Evolutionary conservation across 1,139 yeast genomes (phyloP), one percentile per base, ranked within the genome.

Genomic region (Blastobotrys ciferrii): DNA sequence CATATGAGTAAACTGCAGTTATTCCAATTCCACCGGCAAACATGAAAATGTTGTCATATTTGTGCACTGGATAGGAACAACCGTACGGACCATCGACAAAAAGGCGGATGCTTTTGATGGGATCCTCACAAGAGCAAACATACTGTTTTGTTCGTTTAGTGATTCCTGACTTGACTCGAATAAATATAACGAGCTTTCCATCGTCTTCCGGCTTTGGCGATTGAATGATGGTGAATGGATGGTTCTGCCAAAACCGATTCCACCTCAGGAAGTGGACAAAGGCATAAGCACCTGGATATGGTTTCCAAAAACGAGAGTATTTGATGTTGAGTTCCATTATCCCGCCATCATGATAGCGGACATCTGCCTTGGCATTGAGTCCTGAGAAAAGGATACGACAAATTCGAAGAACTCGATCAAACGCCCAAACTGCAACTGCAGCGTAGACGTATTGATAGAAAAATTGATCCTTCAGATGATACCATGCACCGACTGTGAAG

Each of bases 21-120:
- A 84, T 71, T 58, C 91, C 92, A 53, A 81, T 82, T 48, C 88
- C 87, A 53, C 87, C 82, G 2, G 81, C 77, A 49, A 82, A 57
- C 50, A 82, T 69, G 3, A 80, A 63, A 9, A 72, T 61, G 47
- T 75, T 75, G 46, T 77, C 77, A 60, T 74, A 81, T 50, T 74
- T 72, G 46, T 71, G 70, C 47, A 78, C 49, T 63, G 84, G 73
- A 53, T 77, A 55, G 53, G 68, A 55, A 58, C 65, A 64, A 58
- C 84, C 81, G 55, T 81, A 81, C 0, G 85, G 84, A 0, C 85
- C 85, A 53, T 81, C 84, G 4, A 80, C 55, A 13, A 72, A 64
- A 1, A 76, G 73, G 45, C 60, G 65, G 23, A 67, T 50, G 4
- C 32, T 4, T 1, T 32, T 33, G 11, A 42, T 42, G 5, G 50